Percentiles rank a stretch among this genome's conserved stretches.
These are phyloP conservation scores for Aureobasidium subglaciale DNA, from an alignment of 2,329 filamentous ascomycete genomes.

Conservation along the genomic window DNA sequence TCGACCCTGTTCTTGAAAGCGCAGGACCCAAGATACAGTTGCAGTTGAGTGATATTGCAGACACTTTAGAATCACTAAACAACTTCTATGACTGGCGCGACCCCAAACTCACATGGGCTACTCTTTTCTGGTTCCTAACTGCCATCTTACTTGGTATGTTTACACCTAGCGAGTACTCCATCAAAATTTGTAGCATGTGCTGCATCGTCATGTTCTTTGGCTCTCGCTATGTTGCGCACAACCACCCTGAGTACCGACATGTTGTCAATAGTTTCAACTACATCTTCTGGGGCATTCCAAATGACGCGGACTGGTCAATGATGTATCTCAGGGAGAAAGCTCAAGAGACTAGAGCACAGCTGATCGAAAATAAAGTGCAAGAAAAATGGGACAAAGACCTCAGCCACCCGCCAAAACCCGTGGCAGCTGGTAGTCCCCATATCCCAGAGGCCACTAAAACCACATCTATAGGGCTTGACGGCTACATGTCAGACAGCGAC, in stretches of 20 bases:
- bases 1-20: constrained; percentile 32
- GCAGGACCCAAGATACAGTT: constrained; percentile 32
- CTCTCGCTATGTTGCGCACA: constrained; percentile 29
- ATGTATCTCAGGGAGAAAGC: constrained; percentile 26
- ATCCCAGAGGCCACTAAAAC: background rate
- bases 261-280: constrained; percentile 31
- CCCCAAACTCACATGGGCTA: constrained; percentile 28
- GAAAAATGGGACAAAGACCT: constrained; percentile 13
- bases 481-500: background rate
- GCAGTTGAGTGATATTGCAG: constrained; percentile 32
- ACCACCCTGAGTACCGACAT: constrained; percentile 31
- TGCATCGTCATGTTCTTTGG: constrained; percentile 32
- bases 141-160: constrained; percentile 28
- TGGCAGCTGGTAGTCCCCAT: background rate
- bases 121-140: constrained; percentile 29
- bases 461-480: background rate
- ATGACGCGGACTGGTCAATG: constrained; percentile 30
- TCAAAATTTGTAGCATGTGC: constrained; percentile 31
- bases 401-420: background rate
- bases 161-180: constrained; percentile 29
- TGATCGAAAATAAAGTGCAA: constrained; percentile 22
- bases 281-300: constrained; percentile 35
- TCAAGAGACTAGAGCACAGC: constrained; percentile 21
- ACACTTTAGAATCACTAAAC: constrained; percentile 31
- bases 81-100: constrained; percentile 34